phyloP scores from a whole-genome alignment of 495 filamentous ascomycete genomes.

The Chaetomium cochliodes region DNA sequence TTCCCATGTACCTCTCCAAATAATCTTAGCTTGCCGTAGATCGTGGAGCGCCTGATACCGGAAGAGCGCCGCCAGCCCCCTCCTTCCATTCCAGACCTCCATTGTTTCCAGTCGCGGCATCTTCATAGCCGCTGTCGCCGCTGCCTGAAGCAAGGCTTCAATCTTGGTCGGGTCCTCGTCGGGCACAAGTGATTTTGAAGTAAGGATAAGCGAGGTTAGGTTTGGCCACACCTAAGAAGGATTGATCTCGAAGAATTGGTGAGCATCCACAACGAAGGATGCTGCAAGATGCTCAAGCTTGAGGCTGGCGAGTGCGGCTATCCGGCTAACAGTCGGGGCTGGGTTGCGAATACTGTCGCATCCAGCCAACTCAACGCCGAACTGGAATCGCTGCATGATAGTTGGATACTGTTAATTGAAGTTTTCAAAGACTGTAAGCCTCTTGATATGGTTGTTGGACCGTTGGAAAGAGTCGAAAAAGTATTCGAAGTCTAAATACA shows the following conservation, averaged over 20 bases:
- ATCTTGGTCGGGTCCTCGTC: too few relatives aligned
- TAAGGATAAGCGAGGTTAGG: too few relatives aligned
- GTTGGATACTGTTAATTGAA: slow-evolving; percentile 35
- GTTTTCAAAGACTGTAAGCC: slow-evolving; percentile 37
- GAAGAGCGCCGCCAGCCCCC: too few relatives aligned
- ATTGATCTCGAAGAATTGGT: background rate
- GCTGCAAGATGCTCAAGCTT: slow-evolving; percentile 40
- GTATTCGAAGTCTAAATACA: background rate
- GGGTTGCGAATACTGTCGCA: slow-evolving; percentile 24
- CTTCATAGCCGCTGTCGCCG: too few relatives aligned
- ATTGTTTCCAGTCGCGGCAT: too few relatives aligned
- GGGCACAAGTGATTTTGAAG: too few relatives aligned
- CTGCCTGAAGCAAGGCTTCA: too few relatives aligned
- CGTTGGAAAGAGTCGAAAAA: slow-evolving; percentile 33
- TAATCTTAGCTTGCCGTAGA: slow-evolving; percentile 27
- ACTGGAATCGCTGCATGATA: slow-evolving; percentile 27
- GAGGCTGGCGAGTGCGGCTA: slow-evolving; percentile 34
- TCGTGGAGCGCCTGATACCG: slow-evolving; percentile 13
- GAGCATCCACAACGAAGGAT: slow-evolving; percentile 41
- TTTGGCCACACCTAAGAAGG: too few relatives aligned
- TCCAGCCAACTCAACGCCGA: background rate
- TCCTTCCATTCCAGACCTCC: too few relatives aligned
- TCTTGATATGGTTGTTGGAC: slow-evolving; percentile 28
- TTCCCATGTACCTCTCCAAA: slow-evolving; percentile 40
- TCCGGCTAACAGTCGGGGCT: slow-evolving; percentile 30